A percentile compares a stretch with the other conserved stretches of the same genome.
These are phyloP conservation scores for Paramecium tetraurelia DNA, from an alignment of 73 alveolate genomes.

Conservation along the genomic window DNA sequence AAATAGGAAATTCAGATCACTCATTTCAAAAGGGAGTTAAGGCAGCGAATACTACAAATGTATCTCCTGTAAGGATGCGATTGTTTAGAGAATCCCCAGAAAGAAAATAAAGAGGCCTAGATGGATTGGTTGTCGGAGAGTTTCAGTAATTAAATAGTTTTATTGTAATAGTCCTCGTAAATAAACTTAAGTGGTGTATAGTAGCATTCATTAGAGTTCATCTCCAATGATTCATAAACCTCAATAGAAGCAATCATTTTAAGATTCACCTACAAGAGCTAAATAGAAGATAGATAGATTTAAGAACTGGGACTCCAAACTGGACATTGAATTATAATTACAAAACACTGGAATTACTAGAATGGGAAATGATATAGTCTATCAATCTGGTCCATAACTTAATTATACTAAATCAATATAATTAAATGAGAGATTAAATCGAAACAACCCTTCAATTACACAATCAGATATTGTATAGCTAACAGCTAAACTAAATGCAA, in stretches of 20 bases:
- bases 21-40: not conserved
- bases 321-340: conserved; percentile 18
- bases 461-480: not conserved
- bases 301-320: conserved; percentile 14
- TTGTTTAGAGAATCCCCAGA: conserved; percentile 45
- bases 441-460: not conserved
- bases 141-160: not conserved
- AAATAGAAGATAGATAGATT: conserved; percentile 23
- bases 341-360: not conserved
- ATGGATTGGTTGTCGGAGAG: conserved; percentile 41
- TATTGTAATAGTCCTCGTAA: not conserved
- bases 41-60: conserved; percentile 3
- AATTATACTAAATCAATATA: not conserved
- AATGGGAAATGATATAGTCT: not conserved
- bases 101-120: not conserved
- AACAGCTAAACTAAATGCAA: not conserved
- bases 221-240: conserved; percentile 30
- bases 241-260: not conserved
- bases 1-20: not conserved
- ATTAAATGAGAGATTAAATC: conserved; percentile 3
- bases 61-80: conserved; percentile 42
- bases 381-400: not conserved
- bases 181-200: not conserved
- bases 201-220: conserved; percentile 9
- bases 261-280: conserved; percentile 28